Conservation (phyloP, 495 filamentous ascomycete genomes). For the Diplogelasinospora grovesii region DNA sequence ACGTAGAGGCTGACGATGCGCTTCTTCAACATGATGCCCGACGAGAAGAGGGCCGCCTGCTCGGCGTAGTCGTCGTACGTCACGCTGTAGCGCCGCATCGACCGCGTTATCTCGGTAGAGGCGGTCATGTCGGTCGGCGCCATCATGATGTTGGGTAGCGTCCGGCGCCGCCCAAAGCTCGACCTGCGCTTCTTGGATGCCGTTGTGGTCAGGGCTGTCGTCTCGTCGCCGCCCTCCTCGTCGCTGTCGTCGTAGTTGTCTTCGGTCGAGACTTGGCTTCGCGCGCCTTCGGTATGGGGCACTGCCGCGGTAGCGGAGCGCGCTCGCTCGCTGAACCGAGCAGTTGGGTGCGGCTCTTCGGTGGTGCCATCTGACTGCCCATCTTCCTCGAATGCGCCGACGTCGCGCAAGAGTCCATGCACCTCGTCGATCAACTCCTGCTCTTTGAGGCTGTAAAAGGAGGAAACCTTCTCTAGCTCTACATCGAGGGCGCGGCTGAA, state of each 20-base stretch:
- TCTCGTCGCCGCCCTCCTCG: conserved; percentile 68
- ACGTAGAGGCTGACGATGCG: conserved; percentile 81
- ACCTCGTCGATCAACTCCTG: conserved; percentile 75
- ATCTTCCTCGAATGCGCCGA: conserved; percentile 61
- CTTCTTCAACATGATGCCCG: conserved; percentile 84
- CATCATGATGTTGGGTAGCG: conserved; percentile 28
- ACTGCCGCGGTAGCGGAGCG: background rate
- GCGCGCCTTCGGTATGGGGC: conserved; percentile 26
- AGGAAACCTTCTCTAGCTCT: conserved; percentile 87
- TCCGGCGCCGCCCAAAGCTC: conserved; percentile 30
- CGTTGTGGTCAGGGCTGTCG: conserved; percentile 43
- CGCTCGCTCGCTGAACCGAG: conserved; percentile 16
- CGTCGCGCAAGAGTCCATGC: conserved; percentile 66
- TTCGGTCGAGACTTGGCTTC: conserved; percentile 40
- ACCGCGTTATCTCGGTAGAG: conserved; percentile 43
- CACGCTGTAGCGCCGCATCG: conserved; percentile 47
- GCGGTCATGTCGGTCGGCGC: conserved; percentile 50
- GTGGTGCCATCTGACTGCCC: conserved; percentile 50
- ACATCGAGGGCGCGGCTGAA: conserved; percentile 77
- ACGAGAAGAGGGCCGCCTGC: conserved; percentile 66
- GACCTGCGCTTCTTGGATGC: conserved; percentile 22
- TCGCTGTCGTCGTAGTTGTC: conserved; percentile 48
- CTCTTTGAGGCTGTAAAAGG: conserved; percentile 85
- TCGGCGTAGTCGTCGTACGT: conserved; percentile 71
- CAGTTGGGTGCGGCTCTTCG: conserved; percentile 26